phyloP scores from a whole-genome alignment of 352 stramenopile genomes.

The Phytopythium montanum region DNA sequence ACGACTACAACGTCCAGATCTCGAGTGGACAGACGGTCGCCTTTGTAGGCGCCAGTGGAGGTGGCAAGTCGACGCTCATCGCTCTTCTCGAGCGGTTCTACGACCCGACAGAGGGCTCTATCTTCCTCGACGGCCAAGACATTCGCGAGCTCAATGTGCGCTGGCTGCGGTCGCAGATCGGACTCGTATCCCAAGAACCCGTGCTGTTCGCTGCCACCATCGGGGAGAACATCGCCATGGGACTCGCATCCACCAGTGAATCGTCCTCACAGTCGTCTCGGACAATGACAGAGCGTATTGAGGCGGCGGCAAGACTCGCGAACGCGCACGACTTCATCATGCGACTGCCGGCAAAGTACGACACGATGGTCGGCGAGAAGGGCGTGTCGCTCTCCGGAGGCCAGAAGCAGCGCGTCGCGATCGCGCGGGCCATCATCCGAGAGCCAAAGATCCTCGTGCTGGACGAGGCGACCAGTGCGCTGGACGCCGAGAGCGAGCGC shows the following conservation, averaged over 20 bases:
- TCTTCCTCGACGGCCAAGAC: slow-evolving; percentile 70
- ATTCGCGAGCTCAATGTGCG: slow-evolving; percentile 67
- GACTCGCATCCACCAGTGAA: too few relatives aligned
- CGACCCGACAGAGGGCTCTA: slow-evolving; percentile 48
- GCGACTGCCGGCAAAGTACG: slow-evolving; percentile 80
- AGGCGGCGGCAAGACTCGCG: slow-evolving; percentile 20
- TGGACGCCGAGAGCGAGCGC: slow-evolving; percentile 75
- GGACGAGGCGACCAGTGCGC: slow-evolving; percentile 81
- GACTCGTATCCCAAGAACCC: slow-evolving; percentile 67
- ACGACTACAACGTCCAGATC: slow-evolving; percentile 17
- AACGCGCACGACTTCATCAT: slow-evolving; percentile 53
- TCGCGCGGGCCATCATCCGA: slow-evolving; percentile 56
- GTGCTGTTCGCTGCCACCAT: slow-evolving; percentile 80
- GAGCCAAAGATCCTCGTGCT: slow-evolving; percentile 80
- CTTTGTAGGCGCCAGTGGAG: slow-evolving; percentile 16
- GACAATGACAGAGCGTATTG: too few relatives aligned
- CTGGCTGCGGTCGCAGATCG: slow-evolving; percentile 41
- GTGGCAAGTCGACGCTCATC: slow-evolving; percentile 30
- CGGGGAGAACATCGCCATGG: slow-evolving; percentile 73
- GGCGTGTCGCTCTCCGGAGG: slow-evolving; percentile 28
- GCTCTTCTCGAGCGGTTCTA: slow-evolving; percentile 84
- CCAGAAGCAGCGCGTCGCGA: slow-evolving; percentile 32
- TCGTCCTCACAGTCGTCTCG: too few relatives aligned
- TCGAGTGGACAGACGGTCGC: slow-evolving; percentile 11
- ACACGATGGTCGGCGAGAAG: slow-evolving; percentile 42